These are phyloP conservation scores for Heliosperma pusillum DNA, from an alignment of 148 eudicot species.

Conservation along the genomic window DNA sequence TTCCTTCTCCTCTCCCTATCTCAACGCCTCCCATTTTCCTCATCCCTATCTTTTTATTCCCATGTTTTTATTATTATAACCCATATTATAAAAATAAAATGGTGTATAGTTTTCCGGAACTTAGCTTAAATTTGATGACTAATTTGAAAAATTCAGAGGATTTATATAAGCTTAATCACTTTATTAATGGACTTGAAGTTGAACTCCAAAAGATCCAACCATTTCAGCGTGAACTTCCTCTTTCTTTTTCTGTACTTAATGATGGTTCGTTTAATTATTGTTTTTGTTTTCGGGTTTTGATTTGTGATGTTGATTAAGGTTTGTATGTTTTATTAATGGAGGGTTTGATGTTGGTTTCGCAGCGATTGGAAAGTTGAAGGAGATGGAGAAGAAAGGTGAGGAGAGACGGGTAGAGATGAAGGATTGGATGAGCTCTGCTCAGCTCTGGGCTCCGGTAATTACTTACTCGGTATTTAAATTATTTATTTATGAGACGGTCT, in stretches of 20 bases:
- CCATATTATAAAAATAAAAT: slow-evolving; percentile 7
- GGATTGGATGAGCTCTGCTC: slow-evolving; percentile 63
- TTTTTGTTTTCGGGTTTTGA: neutral
- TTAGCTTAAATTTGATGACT: slow-evolving; percentile 36
- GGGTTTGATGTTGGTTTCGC: neutral
- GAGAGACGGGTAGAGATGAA: slow-evolving; percentile 36
- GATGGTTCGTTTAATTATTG: slow-evolving; percentile 38
- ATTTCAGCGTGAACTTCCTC: slow-evolving; percentile 64
- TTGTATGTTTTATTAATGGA: neutral
- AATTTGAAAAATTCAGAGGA: slow-evolving; percentile 17
- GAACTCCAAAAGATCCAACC: slow-evolving; percentile 55
- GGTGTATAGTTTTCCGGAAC: slow-evolving; percentile 28
- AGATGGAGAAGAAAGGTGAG: slow-evolving; percentile 27
- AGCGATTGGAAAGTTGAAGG: slow-evolving; percentile 49
- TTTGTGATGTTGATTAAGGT: neutral
- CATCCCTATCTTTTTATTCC: slow-evolving; percentile 18
- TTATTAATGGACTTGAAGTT: slow-evolving; percentile 31
- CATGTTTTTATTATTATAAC: neutral
- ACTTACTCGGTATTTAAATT: too few species aligned
- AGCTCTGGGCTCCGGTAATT: slow-evolving; percentile 54
- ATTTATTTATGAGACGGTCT: neutral
- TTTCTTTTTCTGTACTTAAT: slow-evolving; percentile 42
- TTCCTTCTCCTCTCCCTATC: neutral
- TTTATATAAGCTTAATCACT: slow-evolving; percentile 30
- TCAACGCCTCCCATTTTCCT: slow-evolving; percentile 16